Conservation (phyloP, 139 green algal species). For the Chlamydomonas eustigma region DNA sequence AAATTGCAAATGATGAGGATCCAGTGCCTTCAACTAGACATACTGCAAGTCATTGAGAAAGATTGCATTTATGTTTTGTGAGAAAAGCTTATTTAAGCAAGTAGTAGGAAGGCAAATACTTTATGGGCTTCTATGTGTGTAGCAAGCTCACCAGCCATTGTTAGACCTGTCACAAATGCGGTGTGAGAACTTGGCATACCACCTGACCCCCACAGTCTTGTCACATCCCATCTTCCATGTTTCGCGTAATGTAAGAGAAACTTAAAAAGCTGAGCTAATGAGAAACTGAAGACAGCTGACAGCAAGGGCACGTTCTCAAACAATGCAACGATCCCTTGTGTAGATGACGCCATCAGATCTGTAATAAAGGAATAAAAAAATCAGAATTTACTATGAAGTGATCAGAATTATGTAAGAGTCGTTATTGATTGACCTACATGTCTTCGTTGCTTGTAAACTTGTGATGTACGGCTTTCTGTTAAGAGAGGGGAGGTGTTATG, state of each 20-base stretch:
- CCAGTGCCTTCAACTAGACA: neutral
- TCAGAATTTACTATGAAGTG: too few relatives aligned
- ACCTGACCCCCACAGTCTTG: constrained; percentile 1
- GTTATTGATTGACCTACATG: too few relatives aligned
- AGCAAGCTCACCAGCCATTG: constrained; percentile 44
- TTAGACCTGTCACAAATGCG: constrained; percentile 62
- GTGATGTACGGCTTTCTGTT: too few relatives aligned
- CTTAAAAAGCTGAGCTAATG: constrained; percentile 15
- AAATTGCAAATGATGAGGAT: neutral
- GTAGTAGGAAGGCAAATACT: too few relatives aligned
- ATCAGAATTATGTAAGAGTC: too few relatives aligned
- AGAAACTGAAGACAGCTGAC: constrained; percentile 9
- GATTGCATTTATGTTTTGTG: neutral
- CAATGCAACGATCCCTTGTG: neutral
- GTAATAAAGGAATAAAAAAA: too few relatives aligned
- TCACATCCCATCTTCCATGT: neutral
- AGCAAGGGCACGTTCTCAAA: neutral
- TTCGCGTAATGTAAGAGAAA: constrained; percentile 7
- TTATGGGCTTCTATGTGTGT: too few relatives aligned
- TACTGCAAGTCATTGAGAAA: neutral
- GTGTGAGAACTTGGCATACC: constrained; percentile 80
- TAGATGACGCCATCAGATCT: neutral
- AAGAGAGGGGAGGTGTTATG: too few relatives aligned
- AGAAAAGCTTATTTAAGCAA: too few relatives aligned
- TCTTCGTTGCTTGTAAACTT: too few relatives aligned